Evolutionary conservation across 2,329 filamentous ascomycete genomes (phyloP).

Genomic region (Ustulina deusta): DNA sequence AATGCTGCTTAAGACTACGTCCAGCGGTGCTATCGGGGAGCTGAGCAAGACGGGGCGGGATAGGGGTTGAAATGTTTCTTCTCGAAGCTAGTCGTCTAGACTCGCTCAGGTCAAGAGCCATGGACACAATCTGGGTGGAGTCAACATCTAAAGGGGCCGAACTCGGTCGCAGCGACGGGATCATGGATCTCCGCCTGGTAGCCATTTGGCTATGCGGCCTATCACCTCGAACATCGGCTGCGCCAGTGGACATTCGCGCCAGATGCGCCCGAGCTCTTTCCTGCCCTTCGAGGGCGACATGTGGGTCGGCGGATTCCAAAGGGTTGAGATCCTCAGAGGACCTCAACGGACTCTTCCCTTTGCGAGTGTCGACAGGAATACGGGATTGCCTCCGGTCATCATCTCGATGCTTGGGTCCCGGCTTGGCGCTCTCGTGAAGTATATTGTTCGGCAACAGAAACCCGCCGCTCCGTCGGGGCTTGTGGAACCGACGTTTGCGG

Average conservation of each 20-base stretch:
- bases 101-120: slow-evolving; percentile 90
- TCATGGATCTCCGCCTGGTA: slow-evolving; percentile 43
- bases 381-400: slow-evolving; percentile 50
- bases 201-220: slow-evolving; percentile 46
- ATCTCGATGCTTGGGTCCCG: slow-evolving; percentile 44
- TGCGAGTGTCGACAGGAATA: slow-evolving; percentile 49
- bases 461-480: slow-evolving; percentile 60
- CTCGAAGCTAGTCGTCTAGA: slow-evolving; percentile 74
- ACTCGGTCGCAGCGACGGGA: slow-evolving; percentile 44
- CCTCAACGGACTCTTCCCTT: slow-evolving; percentile 44
- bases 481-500: slow-evolving; percentile 53
- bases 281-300: slow-evolving; percentile 35
- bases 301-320: slow-evolving; percentile 22
- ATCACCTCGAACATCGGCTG: slow-evolving; percentile 37
- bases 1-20: slow-evolving; percentile 73
- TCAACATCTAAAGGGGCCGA: slow-evolving; percentile 72
- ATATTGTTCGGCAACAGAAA: slow-evolving; percentile 64
- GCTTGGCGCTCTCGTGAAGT: slow-evolving; percentile 43
- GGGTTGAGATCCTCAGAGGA: slow-evolving; percentile 36
- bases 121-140: slow-evolving; percentile 89
- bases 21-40: slow-evolving; percentile 65
- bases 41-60: slow-evolving; percentile 64
- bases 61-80: slow-evolving; percentile 65
- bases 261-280: slow-evolving; percentile 36
- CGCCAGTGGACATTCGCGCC: slow-evolving; percentile 35